Evolutionary conservation across 805 yeast species (phyloP).

Genomic region (Candida coquimbonensis): DNA sequence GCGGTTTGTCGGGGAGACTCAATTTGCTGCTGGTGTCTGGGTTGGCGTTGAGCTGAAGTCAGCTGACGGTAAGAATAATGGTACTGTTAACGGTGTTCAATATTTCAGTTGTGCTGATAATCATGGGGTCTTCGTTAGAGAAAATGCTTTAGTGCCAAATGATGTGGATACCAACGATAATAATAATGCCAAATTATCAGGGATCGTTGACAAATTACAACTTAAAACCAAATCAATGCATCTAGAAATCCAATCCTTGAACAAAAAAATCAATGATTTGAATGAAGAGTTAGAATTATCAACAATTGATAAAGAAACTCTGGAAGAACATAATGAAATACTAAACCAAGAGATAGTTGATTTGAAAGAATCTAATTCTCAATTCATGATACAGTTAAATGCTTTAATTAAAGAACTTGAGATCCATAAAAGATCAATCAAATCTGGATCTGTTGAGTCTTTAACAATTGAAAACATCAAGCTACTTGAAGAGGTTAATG

Average conservation of each 20-base stretch:
- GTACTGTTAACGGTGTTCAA: conserved; percentile 51
- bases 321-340: conserved; percentile 28
- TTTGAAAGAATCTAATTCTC: conserved; percentile 5
- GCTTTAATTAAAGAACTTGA: conserved; percentile 15
- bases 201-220: conserved; percentile 39
- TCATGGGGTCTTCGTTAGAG: conserved; percentile 45
- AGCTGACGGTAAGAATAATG: conserved; percentile 78
- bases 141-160: conserved; percentile 21
- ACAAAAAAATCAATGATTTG: not conserved
- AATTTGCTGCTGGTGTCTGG: conserved; percentile 67
- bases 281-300: conserved; percentile 25
- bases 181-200: conserved; percentile 15
- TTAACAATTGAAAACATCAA: not conserved
- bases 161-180: not conserved
- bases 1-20: conserved; percentile 43
- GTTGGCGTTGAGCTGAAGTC: conserved; percentile 73
- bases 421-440: conserved; percentile 1
- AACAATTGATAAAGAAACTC: conserved; percentile 39
- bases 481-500: conserved; percentile 25
- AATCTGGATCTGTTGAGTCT: conserved; percentile 1
- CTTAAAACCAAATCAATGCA: conserved; percentile 33
- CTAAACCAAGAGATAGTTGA: conserved; percentile 20
- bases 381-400: conserved; percentile 5
- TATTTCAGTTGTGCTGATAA: conserved; percentile 55
- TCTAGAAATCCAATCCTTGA: conserved; percentile 25